These are phyloP conservation scores for Leccinellum albellum DNA, from an alignment of 768 basidiomycete genomes.

Conservation along the genomic window DNA sequence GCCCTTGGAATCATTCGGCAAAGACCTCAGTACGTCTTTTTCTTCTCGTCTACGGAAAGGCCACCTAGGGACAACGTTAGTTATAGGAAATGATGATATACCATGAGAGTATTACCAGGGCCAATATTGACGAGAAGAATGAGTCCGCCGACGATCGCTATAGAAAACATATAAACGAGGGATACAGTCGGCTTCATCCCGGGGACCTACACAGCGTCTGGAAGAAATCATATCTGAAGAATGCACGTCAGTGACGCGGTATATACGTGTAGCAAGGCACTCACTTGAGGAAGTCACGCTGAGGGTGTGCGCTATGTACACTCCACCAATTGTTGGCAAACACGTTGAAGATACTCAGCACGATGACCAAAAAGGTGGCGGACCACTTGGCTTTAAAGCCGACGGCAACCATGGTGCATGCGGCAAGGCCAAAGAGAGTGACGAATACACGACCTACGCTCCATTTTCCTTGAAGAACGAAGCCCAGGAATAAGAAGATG, in stretches of 20 bases:
- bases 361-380: conserved; percentile 89
- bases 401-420: conserved; percentile 94
- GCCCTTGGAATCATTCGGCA: neutral
- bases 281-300: conserved; percentile 96
- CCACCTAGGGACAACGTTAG: conserved; percentile 55
- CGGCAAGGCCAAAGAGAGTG: conserved; percentile 84
- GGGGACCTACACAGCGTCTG: conserved; percentile 73
- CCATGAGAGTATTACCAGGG: conserved; percentile 55
- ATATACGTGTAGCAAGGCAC: conserved; percentile 24
- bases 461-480: conserved; percentile 93
- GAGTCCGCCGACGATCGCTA: conserved; percentile 93
- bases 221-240: conserved; percentile 92
- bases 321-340: conserved; percentile 99
- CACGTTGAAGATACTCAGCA: conserved; percentile 93
- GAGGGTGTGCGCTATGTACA: conserved; percentile 87
- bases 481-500: conserved; percentile 98
- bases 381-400: conserved; percentile 99
- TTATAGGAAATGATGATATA: neutral
- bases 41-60: conserved; percentile 98
- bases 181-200: neutral
- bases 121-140: conserved; percentile 98
- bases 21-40: conserved; percentile 74
- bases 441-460: conserved; percentile 81
- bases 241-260: conserved; percentile 21
- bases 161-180: conserved; percentile 8